Evolutionary conservation across 306 rosid species (phyloP), one percentile per base, ranked within the genome.

Genomic region (Amphicarpaea edgeworthii): DNA sequence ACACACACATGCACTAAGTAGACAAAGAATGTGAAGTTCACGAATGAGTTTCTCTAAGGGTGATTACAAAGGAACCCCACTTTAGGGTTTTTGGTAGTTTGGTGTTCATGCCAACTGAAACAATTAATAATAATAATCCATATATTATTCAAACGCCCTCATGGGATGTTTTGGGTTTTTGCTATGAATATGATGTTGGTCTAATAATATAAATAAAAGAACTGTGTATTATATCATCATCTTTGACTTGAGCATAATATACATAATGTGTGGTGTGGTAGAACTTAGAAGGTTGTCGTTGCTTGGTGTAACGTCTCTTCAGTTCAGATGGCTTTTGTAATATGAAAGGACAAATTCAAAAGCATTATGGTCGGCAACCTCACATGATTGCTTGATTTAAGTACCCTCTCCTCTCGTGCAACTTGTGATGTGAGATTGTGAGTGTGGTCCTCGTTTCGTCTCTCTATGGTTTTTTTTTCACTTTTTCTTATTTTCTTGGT

Each of bases 21-120:
- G 79, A 83, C 78, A 83, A 63, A 12, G 67, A 78, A 73, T 83
- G 86, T 73, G 47, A 19, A 12, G 51, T 68, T 78, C 73, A 43
- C 9, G 54, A 62, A 75, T 15, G 62, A 21, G 53, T 38, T 38
- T 57, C 8, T 65, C 47, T 61, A 28, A 16, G 43, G 47, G 15
- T 14, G 30, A 70, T 41, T 57, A 72, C 85, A 72, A 60, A 73
- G 23, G 19, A 72, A 72, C 79, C 78, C 82, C 77, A 64, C 79
- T 12, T 53, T 41, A 63, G 53, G n/a, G 38, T 32, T 9, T 59
- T 12, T 3, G 28, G 28, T n/a, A 49, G 55, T 66, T 65, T 53
- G 55, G 55, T 70, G 60, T 71, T 64, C 34, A 15, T 55, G 54
- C 54, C 86, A 68, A 34, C 64, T 47, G 12, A 70, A 78, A n/a